Conservation (phyloP, 1,284 basidiomycete genomes). For the Inonotus obliquus region DNA sequence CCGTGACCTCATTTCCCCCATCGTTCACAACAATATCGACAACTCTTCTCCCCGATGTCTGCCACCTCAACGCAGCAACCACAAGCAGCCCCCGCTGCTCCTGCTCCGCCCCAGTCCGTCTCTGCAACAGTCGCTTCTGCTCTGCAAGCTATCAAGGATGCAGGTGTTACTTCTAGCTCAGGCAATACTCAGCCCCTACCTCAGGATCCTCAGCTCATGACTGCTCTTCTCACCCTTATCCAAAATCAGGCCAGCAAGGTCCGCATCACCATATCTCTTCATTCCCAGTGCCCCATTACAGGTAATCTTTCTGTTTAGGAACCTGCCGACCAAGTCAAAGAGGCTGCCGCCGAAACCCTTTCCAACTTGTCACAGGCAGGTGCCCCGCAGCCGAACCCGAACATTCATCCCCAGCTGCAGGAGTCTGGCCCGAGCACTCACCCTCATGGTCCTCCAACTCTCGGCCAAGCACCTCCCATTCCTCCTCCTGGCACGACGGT, state of each 20-base stretch:
- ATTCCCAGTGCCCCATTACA: background rate
- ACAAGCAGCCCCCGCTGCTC: background rate
- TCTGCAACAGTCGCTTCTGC: conserved; percentile 9
- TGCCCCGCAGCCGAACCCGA: conserved; percentile 22
- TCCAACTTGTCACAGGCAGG: conserved; percentile 53
- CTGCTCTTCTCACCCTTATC: conserved; percentile 9
- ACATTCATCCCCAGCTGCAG: conserved; percentile 19
- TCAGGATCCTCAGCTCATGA: conserved; percentile 5
- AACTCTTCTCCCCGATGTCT: background rate
- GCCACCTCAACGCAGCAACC: conserved; percentile 3
- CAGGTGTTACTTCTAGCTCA: background rate
- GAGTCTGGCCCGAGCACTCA: conserved; percentile 18
- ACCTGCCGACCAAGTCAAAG: conserved; percentile 43
- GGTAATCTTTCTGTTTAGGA: conserved; percentile 16
- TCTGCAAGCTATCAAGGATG: conserved; percentile 12
- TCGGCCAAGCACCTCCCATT: conserved; percentile 6
- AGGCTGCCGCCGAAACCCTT: conserved; percentile 57
- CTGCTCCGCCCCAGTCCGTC: background rate
- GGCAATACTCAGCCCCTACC: background rate
- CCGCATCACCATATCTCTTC: background rate
- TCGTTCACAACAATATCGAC: background rate
- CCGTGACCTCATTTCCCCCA: background rate
- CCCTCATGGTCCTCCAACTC: conserved; percentile 18
- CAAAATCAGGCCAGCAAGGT: conserved; percentile 4
- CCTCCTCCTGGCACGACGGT: background rate